Base-by-base conservation (phyloP, 805 yeast genomes). In the Kodamaea leandrae region DNA sequence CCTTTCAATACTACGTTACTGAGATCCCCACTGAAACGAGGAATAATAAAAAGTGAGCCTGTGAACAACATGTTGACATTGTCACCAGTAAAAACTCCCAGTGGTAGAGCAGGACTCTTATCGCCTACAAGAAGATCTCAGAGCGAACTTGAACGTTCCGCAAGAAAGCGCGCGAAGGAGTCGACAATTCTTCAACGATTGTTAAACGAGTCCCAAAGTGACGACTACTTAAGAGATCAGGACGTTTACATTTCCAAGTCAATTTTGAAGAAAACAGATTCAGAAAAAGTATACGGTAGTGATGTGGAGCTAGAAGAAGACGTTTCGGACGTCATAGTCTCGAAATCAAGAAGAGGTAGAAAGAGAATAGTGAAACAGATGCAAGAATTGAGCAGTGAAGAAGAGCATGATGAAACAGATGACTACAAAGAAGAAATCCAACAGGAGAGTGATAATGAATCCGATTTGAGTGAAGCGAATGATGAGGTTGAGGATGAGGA, bases 191-290 rank as follows among this genome's bases (percentile, higher is more conserved):
- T 61, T 41, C 48, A 55, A 37, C 45, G 56, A 35, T 48, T 63
- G 38, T 53, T 61, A 63, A 68, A 63, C 20, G 66, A 61, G 12
- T 63, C 55, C 6, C 64, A 59, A 10, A 71, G 58, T 6, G 63
- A 57, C 18, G 48, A 43, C 1, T 35, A 35, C 19, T 46, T 66
- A 29, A 62, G 63, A 17, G 64, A 61, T 6, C 71, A 70, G 32
- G 80, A 77, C 25, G 40, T 53, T 18, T 49, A 54, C 12, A 50
- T 79, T 24, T 82, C 83, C 0, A 79, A 77, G 30, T 36, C 50
- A 8, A 61, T 65, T 14, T 57, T 66, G 36, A 25, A 25, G 12
- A 43, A 5, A 44, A n/a, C 45, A 13, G 15, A 30, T 7, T 19
- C 32, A 9, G 39, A 25, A 34, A 38, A 35, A 6, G 49, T 48